Percentiles rank a stretch among this genome's conserved stretches.
phyloP scores from a whole-genome alignment of 2,329 filamentous ascomycete genomes.

The Emericellopsis atlantica region DNA sequence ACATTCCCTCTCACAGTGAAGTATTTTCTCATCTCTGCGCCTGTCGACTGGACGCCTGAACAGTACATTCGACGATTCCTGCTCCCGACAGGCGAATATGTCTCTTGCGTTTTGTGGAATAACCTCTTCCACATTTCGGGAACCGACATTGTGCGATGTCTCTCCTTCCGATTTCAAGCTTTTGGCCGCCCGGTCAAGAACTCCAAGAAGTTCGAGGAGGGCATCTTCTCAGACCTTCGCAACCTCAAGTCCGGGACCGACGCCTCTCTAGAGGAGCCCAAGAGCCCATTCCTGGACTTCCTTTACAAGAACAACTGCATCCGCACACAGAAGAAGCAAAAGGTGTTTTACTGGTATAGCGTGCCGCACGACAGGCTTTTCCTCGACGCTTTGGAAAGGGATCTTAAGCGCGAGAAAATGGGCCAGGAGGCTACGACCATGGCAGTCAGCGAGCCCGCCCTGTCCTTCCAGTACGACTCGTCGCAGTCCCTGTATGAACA shows the following conservation, averaged over 20 bases:
- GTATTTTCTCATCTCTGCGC: slow-evolving; percentile 98
- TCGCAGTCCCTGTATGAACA: slow-evolving; percentile 98
- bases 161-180: slow-evolving; percentile 96
- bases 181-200: slow-evolving; percentile 98
- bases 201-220: slow-evolving; percentile 99
- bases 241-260: slow-evolving; percentile 98
- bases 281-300: slow-evolving; percentile 96
- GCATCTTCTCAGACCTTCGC: slow-evolving; percentile 95
- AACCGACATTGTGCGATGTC: slow-evolving; percentile 95
- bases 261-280: slow-evolving; percentile 94
- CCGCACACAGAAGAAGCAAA: slow-evolving; percentile 98
- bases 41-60: slow-evolving; percentile 93
- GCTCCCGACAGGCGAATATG: slow-evolving; percentile 93
- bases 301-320: slow-evolving; percentile 99
- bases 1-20: slow-evolving; percentile 52
- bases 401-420: slow-evolving; percentile 99
- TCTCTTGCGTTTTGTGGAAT: slow-evolving; percentile 95
- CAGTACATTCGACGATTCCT: slow-evolving; percentile 95
- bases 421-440: slow-evolving; percentile 94
- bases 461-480: slow-evolving; percentile 98
- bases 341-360: slow-evolving; percentile 99
- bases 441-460: slow-evolving; percentile 88
- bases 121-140: slow-evolving; percentile 99
- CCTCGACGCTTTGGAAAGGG: slow-evolving; percentile 90
- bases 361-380: slow-evolving; percentile 96